A percentile compares a stretch with the other conserved stretches of the same genome.
Conservation (phyloP, 352 stramenopile genomes). For the Pythium sp. region DNA sequence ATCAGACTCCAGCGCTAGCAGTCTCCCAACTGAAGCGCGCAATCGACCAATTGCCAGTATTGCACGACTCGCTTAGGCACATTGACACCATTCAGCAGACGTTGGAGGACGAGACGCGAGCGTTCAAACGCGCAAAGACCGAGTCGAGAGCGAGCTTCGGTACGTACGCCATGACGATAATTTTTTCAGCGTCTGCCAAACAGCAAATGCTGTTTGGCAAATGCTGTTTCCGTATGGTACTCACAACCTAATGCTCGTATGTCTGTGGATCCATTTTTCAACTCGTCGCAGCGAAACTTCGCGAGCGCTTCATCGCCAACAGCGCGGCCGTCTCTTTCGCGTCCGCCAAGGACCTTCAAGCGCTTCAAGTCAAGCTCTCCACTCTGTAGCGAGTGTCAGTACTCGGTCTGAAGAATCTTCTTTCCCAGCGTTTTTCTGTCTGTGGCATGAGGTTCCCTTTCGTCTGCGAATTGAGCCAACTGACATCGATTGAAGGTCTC, state of each 20-base stretch:
- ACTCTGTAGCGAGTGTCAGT: constrained; percentile 23
- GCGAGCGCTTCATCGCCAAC: constrained; percentile 46
- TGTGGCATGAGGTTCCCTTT: not conserved
- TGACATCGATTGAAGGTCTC: not conserved
- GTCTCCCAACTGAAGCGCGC: constrained; percentile 48
- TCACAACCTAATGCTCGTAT: not conserved
- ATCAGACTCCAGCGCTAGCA: constrained; percentile 33
- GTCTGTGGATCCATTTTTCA: not conserved
- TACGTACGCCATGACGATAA: constrained; percentile 6
- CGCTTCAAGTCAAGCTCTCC: constrained; percentile 37
- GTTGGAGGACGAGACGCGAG: constrained; percentile 45
- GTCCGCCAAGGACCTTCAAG: constrained; percentile 57
- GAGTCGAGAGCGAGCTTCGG: constrained; percentile 26
- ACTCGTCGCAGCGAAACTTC: constrained; percentile 34
- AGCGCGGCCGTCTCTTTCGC: constrained; percentile 44
- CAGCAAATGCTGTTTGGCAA: not conserved
- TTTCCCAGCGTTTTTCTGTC: not conserved
- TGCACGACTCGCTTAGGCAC: constrained; percentile 43
- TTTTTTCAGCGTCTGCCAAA: constrained; percentile 23
- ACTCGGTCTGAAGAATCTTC: not conserved
- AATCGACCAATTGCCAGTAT: constrained; percentile 34
- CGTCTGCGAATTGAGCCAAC: not conserved
- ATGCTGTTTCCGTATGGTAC: not conserved
- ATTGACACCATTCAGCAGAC: constrained; percentile 42
- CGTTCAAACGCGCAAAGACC: constrained; percentile 57